Conservation (phyloP, 129 eudicot species). For the Arctium lappa region DNA sequence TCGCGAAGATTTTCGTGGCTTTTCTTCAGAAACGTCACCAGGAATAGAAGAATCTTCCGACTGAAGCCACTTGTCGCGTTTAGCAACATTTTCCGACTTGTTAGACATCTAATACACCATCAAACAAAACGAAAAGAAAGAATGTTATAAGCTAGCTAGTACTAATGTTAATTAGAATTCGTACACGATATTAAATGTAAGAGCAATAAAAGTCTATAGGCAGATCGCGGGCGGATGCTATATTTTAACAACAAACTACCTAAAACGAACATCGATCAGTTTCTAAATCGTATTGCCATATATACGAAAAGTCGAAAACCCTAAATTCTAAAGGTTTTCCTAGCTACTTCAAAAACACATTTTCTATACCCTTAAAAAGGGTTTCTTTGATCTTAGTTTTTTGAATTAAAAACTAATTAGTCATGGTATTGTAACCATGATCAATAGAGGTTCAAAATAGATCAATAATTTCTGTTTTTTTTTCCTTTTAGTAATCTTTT, state of each 20-base stretch:
- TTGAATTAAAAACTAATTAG: neutral
- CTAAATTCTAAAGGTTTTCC: neutral
- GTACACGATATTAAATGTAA: neutral
- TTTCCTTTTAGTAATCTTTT: too few species aligned
- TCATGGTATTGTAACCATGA: too few species aligned
- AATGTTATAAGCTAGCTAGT: neutral
- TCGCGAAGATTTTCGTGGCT: constrained; percentile 25
- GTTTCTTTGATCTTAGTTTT: neutral
- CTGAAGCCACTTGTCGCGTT: neutral
- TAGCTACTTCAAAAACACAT: neutral
- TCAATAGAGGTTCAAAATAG: too few species aligned
- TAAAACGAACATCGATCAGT: neutral
- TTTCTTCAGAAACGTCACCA: constrained; percentile 17
- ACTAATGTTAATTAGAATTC: neutral
- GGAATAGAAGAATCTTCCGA: constrained; percentile 12
- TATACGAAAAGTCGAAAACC: neutral
- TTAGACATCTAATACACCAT: constrained; percentile 8
- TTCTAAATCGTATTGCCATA: neutral
- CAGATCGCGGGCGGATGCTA: neutral
- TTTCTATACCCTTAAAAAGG: neutral
- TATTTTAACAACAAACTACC: neutral
- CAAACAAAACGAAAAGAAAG: constrained; percentile 5
- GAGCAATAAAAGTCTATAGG: neutral
- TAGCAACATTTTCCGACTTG: constrained; percentile 6
- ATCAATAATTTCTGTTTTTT: too few species aligned